Evolutionary conservation across 2,329 filamentous ascomycete genomes (phyloP), one percentile per base, ranked within the genome.

Genomic region (Oidium heveae): DNA sequence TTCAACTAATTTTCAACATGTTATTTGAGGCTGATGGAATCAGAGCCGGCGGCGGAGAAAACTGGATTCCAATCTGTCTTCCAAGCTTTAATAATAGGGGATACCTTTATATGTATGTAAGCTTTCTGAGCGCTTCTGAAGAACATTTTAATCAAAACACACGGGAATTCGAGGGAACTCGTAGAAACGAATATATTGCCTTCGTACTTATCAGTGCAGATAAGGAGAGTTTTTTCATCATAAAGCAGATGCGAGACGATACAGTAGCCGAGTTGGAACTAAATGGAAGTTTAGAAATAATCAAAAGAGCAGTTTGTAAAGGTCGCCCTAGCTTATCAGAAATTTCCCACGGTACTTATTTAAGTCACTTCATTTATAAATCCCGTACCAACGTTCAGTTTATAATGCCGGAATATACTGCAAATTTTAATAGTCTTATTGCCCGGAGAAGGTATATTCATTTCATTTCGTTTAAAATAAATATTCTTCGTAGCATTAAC

Each of bases 1-100:
- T 98, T 24, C 89, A 95, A 64, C 76, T 98, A 49, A 88, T 98
- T 57, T 98, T 98, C 73, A 96, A 96, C 65, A 98, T 98, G 93
- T 78, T 98, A 1, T 98, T 98, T 63, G 88, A 94, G 69, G 91
- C 89, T 1, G 86, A 86, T 52, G 84, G 86, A 46, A 83, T 98
- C 65, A 89, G 91, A 65, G 83, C 86, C 20, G 88, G 85, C 6
- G 91, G 89, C 20, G 91, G 89, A 33, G 91, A 98, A 67, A 95
- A 89, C 62, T 98, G 91, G 91, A 89, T 96, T 51, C 91, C 91
- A 0, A 74, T 98, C 7, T 98, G 91, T 63, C 74, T 98, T 2
- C 93, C 91, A 0, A 89, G 88, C 5, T 98, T 98, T 70, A 98
- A 98, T 69, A 96, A 86, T 66, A 84, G 81, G 53, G 93, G 91